These are phyloP conservation scores for Colletotrichum falcatum DNA, from an alignment of 2,329 filamentous ascomycete genomes.

Conservation along the genomic window DNA sequence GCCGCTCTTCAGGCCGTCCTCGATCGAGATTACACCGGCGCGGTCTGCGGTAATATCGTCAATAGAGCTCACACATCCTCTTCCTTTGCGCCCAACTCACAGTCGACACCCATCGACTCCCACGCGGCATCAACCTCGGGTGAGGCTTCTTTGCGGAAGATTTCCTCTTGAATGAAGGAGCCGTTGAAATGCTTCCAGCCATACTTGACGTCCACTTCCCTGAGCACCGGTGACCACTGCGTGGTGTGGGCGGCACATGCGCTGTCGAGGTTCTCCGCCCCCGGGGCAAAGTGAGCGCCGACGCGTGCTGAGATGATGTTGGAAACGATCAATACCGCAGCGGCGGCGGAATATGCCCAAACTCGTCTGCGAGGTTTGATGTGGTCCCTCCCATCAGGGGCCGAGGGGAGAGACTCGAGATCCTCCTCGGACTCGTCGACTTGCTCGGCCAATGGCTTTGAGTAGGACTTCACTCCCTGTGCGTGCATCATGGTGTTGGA, in stretches of 20 bases:
- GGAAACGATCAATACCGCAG: constrained; percentile 31
- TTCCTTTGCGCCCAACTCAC: constrained; percentile 49
- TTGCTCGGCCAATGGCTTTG: constrained; percentile 36
- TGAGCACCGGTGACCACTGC: constrained; percentile 53
- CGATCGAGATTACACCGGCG: constrained; percentile 60
- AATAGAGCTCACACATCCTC: not conserved
- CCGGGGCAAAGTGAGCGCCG: constrained; percentile 41
- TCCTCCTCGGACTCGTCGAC: constrained; percentile 42
- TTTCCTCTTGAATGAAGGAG: constrained; percentile 64
- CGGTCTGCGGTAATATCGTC: constrained; percentile 50
- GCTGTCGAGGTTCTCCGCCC: constrained; percentile 39
- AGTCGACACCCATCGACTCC: constrained; percentile 58
- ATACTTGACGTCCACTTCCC: constrained; percentile 51
- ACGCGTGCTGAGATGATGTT: constrained; percentile 42
- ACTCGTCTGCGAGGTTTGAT: not conserved
- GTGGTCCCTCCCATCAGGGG: constrained; percentile 20
- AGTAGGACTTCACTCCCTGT: constrained; percentile 24
- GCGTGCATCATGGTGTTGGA: constrained; percentile 37
- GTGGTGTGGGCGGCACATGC: constrained; percentile 50
- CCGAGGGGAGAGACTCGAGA: constrained; percentile 32
- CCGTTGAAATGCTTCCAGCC: constrained; percentile 63
- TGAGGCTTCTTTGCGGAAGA: constrained; percentile 62
- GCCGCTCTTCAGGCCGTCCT: constrained; percentile 63
- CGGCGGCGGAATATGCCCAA: constrained; percentile 17
- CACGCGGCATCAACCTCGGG: constrained; percentile 70